phyloP scores from a whole-genome alignment of 1,284 basidiomycete genomes.

The Naganishia sp. region DNA sequence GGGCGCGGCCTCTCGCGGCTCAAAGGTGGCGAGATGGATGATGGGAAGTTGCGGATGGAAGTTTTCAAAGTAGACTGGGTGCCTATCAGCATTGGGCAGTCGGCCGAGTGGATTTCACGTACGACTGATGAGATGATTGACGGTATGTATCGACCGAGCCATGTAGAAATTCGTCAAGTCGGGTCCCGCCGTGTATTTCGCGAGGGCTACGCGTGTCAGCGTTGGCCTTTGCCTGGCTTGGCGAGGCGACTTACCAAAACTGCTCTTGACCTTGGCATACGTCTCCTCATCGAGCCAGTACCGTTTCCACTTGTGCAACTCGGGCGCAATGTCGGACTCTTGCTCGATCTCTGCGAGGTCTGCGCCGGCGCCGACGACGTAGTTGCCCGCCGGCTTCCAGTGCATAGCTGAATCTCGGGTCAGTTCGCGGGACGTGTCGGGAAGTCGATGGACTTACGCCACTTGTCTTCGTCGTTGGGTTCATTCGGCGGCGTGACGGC shows the following conservation, averaged over 20 bases:
- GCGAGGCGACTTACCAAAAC: conserved; percentile 33
- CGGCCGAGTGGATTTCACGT: not conserved
- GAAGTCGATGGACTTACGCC: conserved; percentile 21
- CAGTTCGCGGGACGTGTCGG: not conserved
- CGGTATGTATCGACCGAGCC: conserved; percentile 33
- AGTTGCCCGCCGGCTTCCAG: conserved; percentile 30
- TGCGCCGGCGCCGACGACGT: conserved; percentile 20
- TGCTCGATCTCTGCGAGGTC: conserved; percentile 28
- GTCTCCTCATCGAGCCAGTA: conserved; percentile 37
- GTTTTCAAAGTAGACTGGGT: conserved; percentile 38
- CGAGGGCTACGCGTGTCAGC: conserved; percentile 25
- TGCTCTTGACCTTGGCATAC: conserved; percentile 35
- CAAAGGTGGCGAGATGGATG: conserved; percentile 39
- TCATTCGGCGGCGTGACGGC: conserved; percentile 28
- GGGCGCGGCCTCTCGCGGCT: conserved; percentile 34
- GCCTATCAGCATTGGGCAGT: not conserved
- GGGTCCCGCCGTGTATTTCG: conserved; percentile 33
- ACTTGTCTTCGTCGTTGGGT: conserved; percentile 31
- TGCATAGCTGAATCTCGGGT: conserved; percentile 4
- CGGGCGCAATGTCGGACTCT: conserved; percentile 28
- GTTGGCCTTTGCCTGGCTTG: not conserved
- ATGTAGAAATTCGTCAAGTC: conserved; percentile 34
- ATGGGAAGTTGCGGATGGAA: conserved; percentile 39
- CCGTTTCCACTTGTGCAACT: conserved; percentile 32
- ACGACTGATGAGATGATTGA: conserved; percentile 37